phyloP scores from a whole-genome alignment of 805 yeast species.

The Saccharomycopsis microspora region DNA sequence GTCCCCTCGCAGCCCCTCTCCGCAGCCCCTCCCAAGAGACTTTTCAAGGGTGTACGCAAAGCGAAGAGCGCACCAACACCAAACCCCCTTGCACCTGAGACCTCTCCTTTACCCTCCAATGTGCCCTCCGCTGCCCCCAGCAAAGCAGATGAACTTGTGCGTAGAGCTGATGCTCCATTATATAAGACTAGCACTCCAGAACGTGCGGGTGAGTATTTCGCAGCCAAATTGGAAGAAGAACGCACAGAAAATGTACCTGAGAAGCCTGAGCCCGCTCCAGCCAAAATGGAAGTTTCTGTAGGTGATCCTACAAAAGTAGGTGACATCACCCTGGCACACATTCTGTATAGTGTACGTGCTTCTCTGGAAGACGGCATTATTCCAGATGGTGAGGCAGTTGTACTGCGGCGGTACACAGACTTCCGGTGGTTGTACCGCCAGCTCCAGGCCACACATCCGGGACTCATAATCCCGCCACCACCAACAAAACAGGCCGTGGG shows the following conservation, averaged over 20 bases:
- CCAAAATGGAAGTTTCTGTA: conserved; percentile 51
- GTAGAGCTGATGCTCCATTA: conserved; percentile 43
- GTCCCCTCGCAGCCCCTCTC: neutral
- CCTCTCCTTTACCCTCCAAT: neutral
- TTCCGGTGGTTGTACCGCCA: conserved; percentile 93
- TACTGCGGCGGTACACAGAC: conserved; percentile 80
- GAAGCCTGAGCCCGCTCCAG: conserved; percentile 13
- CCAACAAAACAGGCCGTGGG: conserved; percentile 92
- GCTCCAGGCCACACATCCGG: conserved; percentile 77
- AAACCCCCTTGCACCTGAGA: conserved; percentile 32
- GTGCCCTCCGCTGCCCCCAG: conserved; percentile 10
- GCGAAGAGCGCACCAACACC: conserved; percentile 26
- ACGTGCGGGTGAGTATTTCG: no score
- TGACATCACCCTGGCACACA: conserved; percentile 79
- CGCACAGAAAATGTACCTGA: conserved; percentile 12
- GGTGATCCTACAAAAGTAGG: conserved; percentile 91
- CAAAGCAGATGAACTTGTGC: conserved; percentile 26
- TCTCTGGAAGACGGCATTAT: conserved; percentile 22
- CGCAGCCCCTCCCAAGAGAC: neutral
- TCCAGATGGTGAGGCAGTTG: conserved; percentile 35
- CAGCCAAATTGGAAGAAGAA: conserved; percentile 2
- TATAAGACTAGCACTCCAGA: conserved; percentile 20
- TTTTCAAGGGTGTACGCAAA: neutral
- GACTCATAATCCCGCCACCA: conserved; percentile 88
- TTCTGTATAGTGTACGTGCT: conserved; percentile 72